Evolutionary conservation across 306 rosid genomes (phyloP), one percentile per base, ranked within the genome.

Genomic region (Glycine tomentella): DNA sequence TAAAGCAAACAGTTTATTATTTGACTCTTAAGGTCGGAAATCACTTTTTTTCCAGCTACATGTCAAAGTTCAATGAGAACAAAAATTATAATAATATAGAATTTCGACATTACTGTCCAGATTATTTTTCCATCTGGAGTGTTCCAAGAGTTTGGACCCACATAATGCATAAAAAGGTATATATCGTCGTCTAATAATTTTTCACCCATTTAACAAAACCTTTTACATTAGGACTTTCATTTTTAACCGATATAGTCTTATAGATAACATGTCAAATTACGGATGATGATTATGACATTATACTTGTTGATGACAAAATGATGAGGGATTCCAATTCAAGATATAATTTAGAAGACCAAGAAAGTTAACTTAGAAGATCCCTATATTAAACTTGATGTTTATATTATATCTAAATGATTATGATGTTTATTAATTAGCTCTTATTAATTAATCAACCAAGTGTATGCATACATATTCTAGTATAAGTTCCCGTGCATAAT

Each of bases 351-450:
- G 4, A 52, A 20, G 38, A 62, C 13, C 15, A 8, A 34, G 33
- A 36, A 16, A 72, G 64, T 46, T 10, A 36, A 62, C n/a, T 36
- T 72, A 51, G 63, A 33, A 69, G 48, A 34, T 38, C 64, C 72
- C 8, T 12, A 80, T 25, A 25, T 61, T 61, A 36, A 62, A 62
- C 50, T 63, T 50, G 78, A 72, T 72, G 83, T 36, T 46, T n/a
- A 33, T 72, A 12, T 78, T 78, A 68, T 45, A 68, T 68, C 76
- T 62, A 50, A 13, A 70, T 49, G 83, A 80, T 59, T 5, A 59
- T 4, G 83, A 71, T 80, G 64, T 59, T 15, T 42, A 7, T 42
- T 65, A 65, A 31, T 33, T 52, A 66, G 1, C 13, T 69, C 48
- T 51, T 25, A 25, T 25, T 44, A 14, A 53, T 52, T 56, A 56